These are phyloP conservation scores for Naganishia kalamii DNA, from an alignment of 768 basidiomycete genomes.

Conservation along the genomic window DNA sequence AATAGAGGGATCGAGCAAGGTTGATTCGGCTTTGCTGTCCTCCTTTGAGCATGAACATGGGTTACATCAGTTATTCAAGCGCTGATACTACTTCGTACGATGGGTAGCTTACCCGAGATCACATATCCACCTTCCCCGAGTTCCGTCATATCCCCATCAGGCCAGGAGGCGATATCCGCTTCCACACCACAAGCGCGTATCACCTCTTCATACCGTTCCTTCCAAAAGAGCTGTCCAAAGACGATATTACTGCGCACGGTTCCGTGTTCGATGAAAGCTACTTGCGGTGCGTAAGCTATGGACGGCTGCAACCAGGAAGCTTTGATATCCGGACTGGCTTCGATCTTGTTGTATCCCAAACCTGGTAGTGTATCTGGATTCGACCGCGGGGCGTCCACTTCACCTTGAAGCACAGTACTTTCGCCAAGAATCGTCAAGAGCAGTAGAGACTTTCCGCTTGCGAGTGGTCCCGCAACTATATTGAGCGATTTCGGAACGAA, in stretches of 20 bases:
- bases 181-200: conserved; percentile 32
- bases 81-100: too few species aligned
- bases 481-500: neutral
- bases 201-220: conserved; percentile 33
- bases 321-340: conserved; percentile 65
- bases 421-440: conserved; percentile 51
- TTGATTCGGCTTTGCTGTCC: conserved; percentile 15
- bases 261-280: conserved; percentile 38
- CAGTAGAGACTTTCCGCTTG: conserved; percentile 74
- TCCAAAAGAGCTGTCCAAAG: conserved; percentile 41
- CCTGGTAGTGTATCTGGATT: conserved; percentile 45
- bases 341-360: conserved; percentile 47
- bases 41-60: neutral
- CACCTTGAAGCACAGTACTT: conserved; percentile 49
- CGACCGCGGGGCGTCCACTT: conserved; percentile 63
- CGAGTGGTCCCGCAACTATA: conserved; percentile 66
- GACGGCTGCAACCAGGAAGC: conserved; percentile 47
- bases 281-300: conserved; percentile 31
- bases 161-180: conserved; percentile 35
- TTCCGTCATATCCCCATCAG: conserved; percentile 41
- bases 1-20: conserved; percentile 42
- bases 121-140: conserved; percentile 41
- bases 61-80: too few species aligned
- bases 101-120: neutral
- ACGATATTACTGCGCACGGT: conserved; percentile 54